Percentiles rank a stretch among this genome's conserved stretches.
These are phyloP conservation scores for Fusarium veterinarium DNA, from an alignment of 2,329 filamentous ascomycete genomes.

Conservation along the genomic window DNA sequence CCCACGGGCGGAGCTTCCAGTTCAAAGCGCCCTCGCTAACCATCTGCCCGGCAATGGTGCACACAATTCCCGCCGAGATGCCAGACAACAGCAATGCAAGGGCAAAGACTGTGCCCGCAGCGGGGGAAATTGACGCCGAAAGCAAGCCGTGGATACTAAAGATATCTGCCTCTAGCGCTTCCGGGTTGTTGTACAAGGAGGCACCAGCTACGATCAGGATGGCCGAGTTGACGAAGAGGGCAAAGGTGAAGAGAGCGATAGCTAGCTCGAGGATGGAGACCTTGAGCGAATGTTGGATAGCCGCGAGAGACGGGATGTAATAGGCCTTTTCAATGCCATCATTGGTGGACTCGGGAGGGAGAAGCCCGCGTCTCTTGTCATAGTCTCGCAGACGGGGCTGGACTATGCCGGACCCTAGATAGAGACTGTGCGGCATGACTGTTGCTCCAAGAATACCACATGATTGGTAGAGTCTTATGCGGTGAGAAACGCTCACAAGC, in stretches of 20 bases:
- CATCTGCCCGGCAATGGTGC: conserved; percentile 91
- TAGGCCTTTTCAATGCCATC: conserved; percentile 59
- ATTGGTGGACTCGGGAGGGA: neutral
- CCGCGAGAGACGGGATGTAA: conserved; percentile 77
- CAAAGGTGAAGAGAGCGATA: conserved; percentile 82
- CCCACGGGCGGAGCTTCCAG: conserved; percentile 77
- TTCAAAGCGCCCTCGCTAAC: conserved; percentile 81
- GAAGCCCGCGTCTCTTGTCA: conserved; percentile 51
- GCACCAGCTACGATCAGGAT: conserved; percentile 87
- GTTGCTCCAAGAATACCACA: conserved; percentile 83
- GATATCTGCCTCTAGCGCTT: conserved; percentile 77
- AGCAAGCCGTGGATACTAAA: conserved; percentile 85
- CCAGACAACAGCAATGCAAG: conserved; percentile 84
- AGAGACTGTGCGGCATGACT: conserved; percentile 77
- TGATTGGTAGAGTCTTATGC: conserved; percentile 73
- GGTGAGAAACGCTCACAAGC: too few relatives aligned
- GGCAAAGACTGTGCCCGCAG: conserved; percentile 84
- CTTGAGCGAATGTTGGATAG: conserved; percentile 79
- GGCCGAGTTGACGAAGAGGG: conserved; percentile 84
- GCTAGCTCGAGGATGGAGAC: conserved; percentile 78
- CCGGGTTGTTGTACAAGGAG: conserved; percentile 72
- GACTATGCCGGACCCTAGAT: conserved; percentile 75
- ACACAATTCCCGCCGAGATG: conserved; percentile 84
- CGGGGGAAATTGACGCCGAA: conserved; percentile 73
- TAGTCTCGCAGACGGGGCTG: conserved; percentile 74